Base-by-base conservation (phyloP, 768 basidiomycete genomes). In the Rubroboletus pulcherrimus region DNA sequence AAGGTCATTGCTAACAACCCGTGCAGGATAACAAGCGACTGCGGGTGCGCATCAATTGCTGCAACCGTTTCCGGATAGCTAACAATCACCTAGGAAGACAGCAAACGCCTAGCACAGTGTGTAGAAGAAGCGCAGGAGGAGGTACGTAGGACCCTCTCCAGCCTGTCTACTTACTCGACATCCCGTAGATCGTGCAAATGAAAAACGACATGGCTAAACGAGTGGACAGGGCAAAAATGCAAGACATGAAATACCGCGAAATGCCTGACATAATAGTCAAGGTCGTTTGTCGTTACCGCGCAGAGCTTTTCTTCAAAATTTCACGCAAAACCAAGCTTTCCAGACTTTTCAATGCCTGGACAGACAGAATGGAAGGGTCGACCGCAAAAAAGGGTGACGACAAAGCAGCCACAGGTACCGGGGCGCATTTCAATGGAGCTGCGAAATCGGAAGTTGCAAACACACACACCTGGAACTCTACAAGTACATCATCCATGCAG, bases 231-330 rank as follows among this genome's bases (percentile, higher is more conserved):
- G 88, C 83, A 44, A 89, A 86, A 70, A 71, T 85, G 31, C 89
- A 89, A 63, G 90, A 91, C 63, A 77, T 81, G 63, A 92, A 91
- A 71, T 91, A 84, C 66, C 85, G 86, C 54, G 90, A 92, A 71
- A 84, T 83, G 78, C 89, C 89, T n/a, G 89, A 94, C 67, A 90
- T 93, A 56, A 86, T 93, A 49, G 84, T 93, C 73, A 93, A 91
- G 69, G 90, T 94, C 60, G 77, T 88, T 48, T 93, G 91, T 71
- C 86, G 87, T 63, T 93, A 93, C 68, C 88, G 92, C 43, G 90
- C 91, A 5, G 91, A 94, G 65, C 79, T 94, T 40, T 92, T 90
- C 76, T 94, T 94, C 82, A 93, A 92, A 72, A 91, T 94, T 61
- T 90, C 89, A 9, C 87, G 92, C 69, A 93, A 93, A 73, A 91